A percentile compares a stretch with the other conserved stretches of the same genome.
Evolutionary conservation across 371 early-diverging fungal species (phyloP).

Genomic region (Conidiobolus incongruus): DNA sequence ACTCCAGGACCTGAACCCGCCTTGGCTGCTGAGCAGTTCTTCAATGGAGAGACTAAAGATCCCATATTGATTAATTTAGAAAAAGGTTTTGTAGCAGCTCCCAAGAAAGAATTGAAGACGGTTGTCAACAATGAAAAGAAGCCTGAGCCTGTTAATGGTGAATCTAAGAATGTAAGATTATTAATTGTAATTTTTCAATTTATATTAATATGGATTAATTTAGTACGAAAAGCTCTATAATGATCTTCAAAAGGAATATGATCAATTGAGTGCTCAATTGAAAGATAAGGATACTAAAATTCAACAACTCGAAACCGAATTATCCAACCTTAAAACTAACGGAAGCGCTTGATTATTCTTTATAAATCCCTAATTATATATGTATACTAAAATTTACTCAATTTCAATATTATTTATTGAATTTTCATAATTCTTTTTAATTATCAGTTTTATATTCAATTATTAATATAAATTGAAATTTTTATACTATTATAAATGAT

Average conservation of each 20-base stretch:
- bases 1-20: conserved; percentile 61
- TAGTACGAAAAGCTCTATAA: conserved; percentile 58
- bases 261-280: conserved; percentile 52
- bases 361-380: no score
- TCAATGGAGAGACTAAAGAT: conserved; percentile 55
- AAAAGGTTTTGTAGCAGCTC: conserved; percentile 40
- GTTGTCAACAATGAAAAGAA: no score
- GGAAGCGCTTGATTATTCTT: background rate
- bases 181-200: no score
- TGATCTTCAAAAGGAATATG: conserved; percentile 53
- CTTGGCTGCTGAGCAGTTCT: conserved; percentile 74
- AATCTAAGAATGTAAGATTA: no score
- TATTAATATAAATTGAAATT: background rate
- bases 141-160: no score
- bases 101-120: conserved; percentile 54
- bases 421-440: no score
- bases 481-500: background rate
- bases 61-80: conserved; percentile 68
- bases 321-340: background rate
- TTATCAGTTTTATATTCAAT: no score
- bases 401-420: no score
- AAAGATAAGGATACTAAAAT: conserved; percentile 55
- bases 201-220: no score
- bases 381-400: no score
- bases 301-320: conserved; percentile 23